phyloP scores from a whole-genome alignment of 768 basidiomycete species.

The Suillus brevipes region DNA sequence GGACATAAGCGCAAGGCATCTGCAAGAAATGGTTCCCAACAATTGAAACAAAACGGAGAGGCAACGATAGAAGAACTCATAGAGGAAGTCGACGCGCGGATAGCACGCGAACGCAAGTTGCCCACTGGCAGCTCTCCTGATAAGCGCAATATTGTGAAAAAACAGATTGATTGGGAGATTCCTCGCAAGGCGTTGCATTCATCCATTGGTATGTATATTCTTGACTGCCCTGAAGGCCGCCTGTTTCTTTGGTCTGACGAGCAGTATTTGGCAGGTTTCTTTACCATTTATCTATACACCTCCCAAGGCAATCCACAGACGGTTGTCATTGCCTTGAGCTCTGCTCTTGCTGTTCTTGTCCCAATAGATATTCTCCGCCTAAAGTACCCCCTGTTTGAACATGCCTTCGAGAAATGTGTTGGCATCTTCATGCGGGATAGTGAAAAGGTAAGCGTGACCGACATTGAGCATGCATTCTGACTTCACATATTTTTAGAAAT shows the following conservation, averaged over 20 bases:
- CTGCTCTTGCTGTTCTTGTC: constrained; percentile 64
- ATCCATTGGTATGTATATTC: constrained; percentile 64
- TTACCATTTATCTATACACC: constrained; percentile 59
- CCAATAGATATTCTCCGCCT: constrained; percentile 80
- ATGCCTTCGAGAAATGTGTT: constrained; percentile 65
- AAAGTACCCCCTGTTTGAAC: constrained; percentile 60
- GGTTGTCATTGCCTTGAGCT: constrained; percentile 63
- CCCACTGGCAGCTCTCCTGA: constrained; percentile 14
- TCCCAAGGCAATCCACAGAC: constrained; percentile 46
- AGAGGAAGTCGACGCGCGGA: constrained; percentile 22
- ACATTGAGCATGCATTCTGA: background rate
- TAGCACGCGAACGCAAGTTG: constrained; percentile 22
- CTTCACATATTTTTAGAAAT: constrained; percentile 40
- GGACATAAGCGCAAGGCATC: constrained; percentile 23
- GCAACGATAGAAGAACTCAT: constrained; percentile 26
- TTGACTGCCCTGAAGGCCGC: constrained; percentile 5
- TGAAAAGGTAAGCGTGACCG: constrained; percentile 56
- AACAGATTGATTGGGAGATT: constrained; percentile 79
- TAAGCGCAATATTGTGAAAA: constrained; percentile 29
- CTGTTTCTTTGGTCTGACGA: constrained; percentile 8
- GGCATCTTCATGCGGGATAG: constrained; percentile 90
- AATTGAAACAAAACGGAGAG: constrained; percentile 9
- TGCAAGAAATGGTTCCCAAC: constrained; percentile 28
- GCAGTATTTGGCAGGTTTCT: constrained; percentile 48
- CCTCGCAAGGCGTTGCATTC: constrained; percentile 87